Percentiles rank a stretch among this genome's conserved stretches.
phyloP scores from a whole-genome alignment of 371 early-diverging fungal genomes.

The Funneliformis caledonium region DNA sequence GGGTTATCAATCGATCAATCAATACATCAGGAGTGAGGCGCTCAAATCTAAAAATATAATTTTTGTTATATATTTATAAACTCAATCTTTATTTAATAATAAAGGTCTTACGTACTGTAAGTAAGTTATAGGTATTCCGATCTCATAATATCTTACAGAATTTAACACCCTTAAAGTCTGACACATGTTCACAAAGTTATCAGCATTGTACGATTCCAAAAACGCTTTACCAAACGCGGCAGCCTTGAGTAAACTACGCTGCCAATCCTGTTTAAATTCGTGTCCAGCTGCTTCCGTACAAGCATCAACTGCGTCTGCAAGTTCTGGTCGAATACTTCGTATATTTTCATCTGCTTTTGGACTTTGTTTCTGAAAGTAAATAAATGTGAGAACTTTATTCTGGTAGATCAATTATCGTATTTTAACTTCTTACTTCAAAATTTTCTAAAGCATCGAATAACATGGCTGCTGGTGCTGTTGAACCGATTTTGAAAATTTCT shows the following conservation, averaged over 20 bases:
- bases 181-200: slow-evolving; percentile 88
- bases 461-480: slow-evolving; percentile 92
- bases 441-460: slow-evolving; percentile 92
- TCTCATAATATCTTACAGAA: slow-evolving; percentile 77
- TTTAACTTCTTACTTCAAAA: slow-evolving; percentile 67
- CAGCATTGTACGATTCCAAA: slow-evolving; percentile 80
- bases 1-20: slow-evolving; percentile 79
- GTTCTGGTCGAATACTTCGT: slow-evolving; percentile 78
- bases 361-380: slow-evolving; percentile 64
- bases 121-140: slow-evolving; percentile 91
- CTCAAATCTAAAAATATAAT: slow-evolving; percentile 59
- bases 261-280: slow-evolving; percentile 77
- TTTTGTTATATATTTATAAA: background rate
- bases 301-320: slow-evolving; percentile 86
- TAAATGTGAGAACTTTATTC: background rate
- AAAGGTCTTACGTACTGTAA: slow-evolving; percentile 66
- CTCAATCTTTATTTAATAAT: background rate
- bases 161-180: slow-evolving; percentile 86
- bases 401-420: background rate
- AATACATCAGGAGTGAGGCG: slow-evolving; percentile 79
- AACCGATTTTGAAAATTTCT: slow-evolving; percentile 91
- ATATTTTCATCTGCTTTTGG: slow-evolving; percentile 96
- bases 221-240: slow-evolving; percentile 96
- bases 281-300: slow-evolving; percentile 95
- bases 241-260: slow-evolving; percentile 83